Evolutionary conservation across 108 stramenopile species (phyloP).

Genomic region (Cyclotella baltica): DNA sequence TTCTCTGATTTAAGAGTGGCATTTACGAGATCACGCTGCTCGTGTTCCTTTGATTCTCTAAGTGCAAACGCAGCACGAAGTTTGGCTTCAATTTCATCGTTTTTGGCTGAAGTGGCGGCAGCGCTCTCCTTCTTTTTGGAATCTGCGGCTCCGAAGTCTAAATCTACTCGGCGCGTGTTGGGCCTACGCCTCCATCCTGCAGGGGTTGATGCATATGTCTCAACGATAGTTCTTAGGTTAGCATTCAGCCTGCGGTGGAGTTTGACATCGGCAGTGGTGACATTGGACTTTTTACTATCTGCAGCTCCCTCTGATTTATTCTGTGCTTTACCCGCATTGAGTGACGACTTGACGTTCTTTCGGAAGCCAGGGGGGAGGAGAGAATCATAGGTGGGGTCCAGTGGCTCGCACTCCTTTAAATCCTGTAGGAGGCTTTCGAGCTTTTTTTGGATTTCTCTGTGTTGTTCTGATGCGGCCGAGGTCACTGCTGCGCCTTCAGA

Average conservation of each 20-base stretch:
- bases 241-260: conserved; percentile 52
- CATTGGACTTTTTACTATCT: conserved; percentile 27
- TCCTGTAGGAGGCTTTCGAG: conserved; percentile 44
- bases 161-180: conserved; percentile 38
- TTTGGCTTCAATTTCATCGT: conserved; percentile 51
- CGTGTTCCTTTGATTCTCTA: conserved; percentile 83
- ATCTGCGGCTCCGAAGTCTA: conserved; percentile 39
- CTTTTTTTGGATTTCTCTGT: conserved; percentile 39
- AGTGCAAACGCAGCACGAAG: conserved; percentile 84
- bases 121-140: conserved; percentile 14
- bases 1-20: conserved; percentile 67
- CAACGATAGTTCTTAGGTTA: conserved; percentile 67
- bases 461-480: conserved; percentile 25
- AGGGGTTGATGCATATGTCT: conserved; percentile 60
- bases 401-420: conserved; percentile 64
- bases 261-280: conserved; percentile 43
- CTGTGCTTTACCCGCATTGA: conserved; percentile 62
- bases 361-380: conserved; percentile 62
- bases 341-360: conserved; percentile 53
- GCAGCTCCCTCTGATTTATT: conserved; percentile 20
- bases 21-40: conserved; percentile 76
- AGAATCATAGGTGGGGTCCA: conserved; percentile 81
- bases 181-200: conserved; percentile 53
- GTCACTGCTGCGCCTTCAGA: neutral
- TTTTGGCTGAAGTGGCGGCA: conserved; percentile 30